phyloP scores from a whole-genome alignment of 805 yeast genomes.

The Clavispora asparagi region DNA sequence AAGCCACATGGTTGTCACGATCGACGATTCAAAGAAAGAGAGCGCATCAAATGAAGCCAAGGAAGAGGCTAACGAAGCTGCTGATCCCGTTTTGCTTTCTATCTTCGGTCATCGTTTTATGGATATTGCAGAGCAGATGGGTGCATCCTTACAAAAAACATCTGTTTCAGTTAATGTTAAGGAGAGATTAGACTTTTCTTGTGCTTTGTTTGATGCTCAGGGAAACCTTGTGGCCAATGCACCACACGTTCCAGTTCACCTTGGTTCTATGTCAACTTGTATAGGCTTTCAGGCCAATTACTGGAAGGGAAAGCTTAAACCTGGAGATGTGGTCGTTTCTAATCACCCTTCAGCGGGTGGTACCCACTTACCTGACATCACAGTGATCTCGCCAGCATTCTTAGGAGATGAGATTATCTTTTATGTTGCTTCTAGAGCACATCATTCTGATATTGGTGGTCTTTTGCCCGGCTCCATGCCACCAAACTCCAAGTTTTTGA shows the following conservation, averaged over 20 bases:
- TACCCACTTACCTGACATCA: slow-evolving; percentile 51
- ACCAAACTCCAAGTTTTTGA: slow-evolving; percentile 76
- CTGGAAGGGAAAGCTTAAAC: slow-evolving; percentile 35
- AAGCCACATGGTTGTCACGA: slow-evolving; percentile 13
- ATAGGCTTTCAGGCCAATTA: slow-evolving; percentile 36
- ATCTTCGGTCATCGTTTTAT: slow-evolving; percentile 19
- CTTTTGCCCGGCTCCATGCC: slow-evolving; percentile 93
- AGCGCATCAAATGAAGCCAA: not conserved
- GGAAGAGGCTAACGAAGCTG: not conserved
- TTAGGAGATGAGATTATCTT: slow-evolving; percentile 49
- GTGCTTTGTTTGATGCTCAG: slow-evolving; percentile 38
- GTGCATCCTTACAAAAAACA: slow-evolving; percentile 40
- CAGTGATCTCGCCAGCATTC: slow-evolving; percentile 88
- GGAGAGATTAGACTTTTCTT: slow-evolving; percentile 41
- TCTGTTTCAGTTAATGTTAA: slow-evolving; percentile 42
- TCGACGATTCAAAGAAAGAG: not conserved
- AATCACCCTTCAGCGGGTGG: slow-evolving; percentile 43
- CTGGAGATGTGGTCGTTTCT: slow-evolving; percentile 40
- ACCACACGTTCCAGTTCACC: slow-evolving; percentile 42
- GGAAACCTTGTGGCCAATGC: slow-evolving; percentile 45
- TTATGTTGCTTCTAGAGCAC: slow-evolving; percentile 92
- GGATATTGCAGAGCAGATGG: slow-evolving; percentile 36
- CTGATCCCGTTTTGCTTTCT: slow-evolving; percentile 17
- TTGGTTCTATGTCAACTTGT: slow-evolving; percentile 46
- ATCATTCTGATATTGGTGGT: slow-evolving; percentile 95